These are phyloP conservation scores for Annulohypoxylon moriforme DNA, from an alignment of 495 filamentous ascomycete genomes.

Conservation along the genomic window DNA sequence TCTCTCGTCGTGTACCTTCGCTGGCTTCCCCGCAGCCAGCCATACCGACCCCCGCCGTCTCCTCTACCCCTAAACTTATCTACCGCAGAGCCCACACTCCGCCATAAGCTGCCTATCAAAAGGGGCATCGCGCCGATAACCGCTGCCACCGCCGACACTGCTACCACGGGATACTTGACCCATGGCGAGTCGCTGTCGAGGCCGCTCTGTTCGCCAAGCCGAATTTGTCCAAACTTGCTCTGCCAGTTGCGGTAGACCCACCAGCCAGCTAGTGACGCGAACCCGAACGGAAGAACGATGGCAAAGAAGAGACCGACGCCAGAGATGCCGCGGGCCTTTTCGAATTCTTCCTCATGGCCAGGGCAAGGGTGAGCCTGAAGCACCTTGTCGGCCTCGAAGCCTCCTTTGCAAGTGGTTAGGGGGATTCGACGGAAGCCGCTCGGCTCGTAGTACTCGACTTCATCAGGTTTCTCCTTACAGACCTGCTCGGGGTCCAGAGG, in stretches of 20 bases:
- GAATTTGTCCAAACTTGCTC: constrained; percentile 89
- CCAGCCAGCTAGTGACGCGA: constrained; percentile 79
- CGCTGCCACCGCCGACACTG: constrained; percentile 80
- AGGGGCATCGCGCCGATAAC: constrained; percentile 80
- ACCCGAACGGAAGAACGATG: constrained; percentile 75
- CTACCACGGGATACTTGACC: constrained; percentile 81
- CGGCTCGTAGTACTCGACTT: constrained; percentile 78
- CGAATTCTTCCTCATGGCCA: constrained; percentile 79
- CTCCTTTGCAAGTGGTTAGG: constrained; percentile 84
- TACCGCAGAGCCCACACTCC: constrained; percentile 62
- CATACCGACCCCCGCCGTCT: constrained; percentile 53
- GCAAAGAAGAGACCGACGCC: constrained; percentile 88
- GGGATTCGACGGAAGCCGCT: constrained; percentile 94
- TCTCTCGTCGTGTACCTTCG: constrained; percentile 83
- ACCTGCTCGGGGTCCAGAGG: constrained; percentile 71
- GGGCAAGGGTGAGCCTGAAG: constrained; percentile 71
- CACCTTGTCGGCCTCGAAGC: constrained; percentile 74
- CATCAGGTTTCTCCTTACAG: constrained; percentile 74
- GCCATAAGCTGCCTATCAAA: constrained; percentile 73
- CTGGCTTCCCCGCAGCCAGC: constrained; percentile 57
- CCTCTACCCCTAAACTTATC: constrained; percentile 55
- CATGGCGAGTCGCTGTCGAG: constrained; percentile 74
- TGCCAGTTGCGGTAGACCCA: constrained; percentile 88
- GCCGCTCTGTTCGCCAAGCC: constrained; percentile 73
- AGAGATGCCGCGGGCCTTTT: constrained; percentile 74